Evolutionary conservation across 176 grass and related monocot genomes (phyloP), one percentile per base, ranked within the genome.

Genomic region (Zizania latifolia): DNA sequence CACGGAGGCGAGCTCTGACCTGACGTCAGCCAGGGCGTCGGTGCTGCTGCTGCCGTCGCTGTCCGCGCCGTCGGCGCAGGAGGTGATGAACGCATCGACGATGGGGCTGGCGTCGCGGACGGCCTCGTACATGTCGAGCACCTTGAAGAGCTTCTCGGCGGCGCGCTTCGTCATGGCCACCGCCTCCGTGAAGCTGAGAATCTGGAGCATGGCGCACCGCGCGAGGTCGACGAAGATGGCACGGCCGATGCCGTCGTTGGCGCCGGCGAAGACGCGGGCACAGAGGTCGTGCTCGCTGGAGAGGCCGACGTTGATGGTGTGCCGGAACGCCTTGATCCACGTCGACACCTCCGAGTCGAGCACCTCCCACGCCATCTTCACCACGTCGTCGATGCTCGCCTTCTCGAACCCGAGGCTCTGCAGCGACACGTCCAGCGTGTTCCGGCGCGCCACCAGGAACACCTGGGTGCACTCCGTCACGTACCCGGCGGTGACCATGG

Each of bases 101-200:
- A 26, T 33, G 10, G 84, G 86, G 5, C 40, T 27, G 3, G 77
- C 78, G 69, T 94, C 92, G 19, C 86, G 83, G 62, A 99, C 67
- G 43, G 76, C 59, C 81, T 99, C 92, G 50, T 99, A 99, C 79
- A 94, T 94, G 62, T 99, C 95, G 23, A 99, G 95, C 79, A 99
- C 80, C 78, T 90, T 99, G 89, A 99, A 99, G 34, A 99, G 89
- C 79, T 99, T 94, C 76, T 94, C 95, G 0, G 89, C 87, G 8
- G 87, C 80, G 54, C 92, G 89, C 64, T 92, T 94, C 2, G 85
- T 88, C 65, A 90, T 86, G 11, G 59, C 70, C 7, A 99, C 78
- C 19, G 89, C 95, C 91, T 99, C 89, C 0, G 82, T 79, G 72
- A 99, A 99, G 55, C 55, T 90, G 72, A 99, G 82, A 68, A 99